Evolutionary conservation across 345 rosid genomes (phyloP).

Genomic region (Brassica napus): DNA sequence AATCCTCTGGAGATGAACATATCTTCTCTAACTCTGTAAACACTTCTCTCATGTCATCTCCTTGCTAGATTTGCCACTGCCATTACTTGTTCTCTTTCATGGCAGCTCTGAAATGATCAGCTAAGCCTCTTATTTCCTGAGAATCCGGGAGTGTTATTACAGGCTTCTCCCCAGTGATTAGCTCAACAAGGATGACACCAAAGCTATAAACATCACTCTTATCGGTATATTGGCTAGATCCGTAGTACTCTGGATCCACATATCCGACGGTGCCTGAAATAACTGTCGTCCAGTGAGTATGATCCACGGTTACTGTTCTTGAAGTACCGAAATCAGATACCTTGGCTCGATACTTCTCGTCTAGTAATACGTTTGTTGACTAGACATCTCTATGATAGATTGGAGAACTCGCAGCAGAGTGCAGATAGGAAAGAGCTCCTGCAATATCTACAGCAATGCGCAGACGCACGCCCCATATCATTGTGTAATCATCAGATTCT

Average conservation of each 20-base stretch:
- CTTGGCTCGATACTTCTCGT: slow-evolving; percentile 12
- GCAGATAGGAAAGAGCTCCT: slow-evolving; percentile 2
- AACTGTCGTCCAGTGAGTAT: slow-evolving; percentile 11
- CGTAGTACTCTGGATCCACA: slow-evolving; percentile 15
- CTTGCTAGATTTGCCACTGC: slow-evolving; percentile 23
- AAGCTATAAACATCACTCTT: slow-evolving; percentile 11
- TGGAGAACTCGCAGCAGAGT: neutral
- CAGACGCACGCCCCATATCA: slow-evolving; percentile 4
- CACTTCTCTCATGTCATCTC: slow-evolving; percentile 55
- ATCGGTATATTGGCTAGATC: neutral
- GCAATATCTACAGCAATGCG: slow-evolving; percentile 33
- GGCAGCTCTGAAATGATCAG: slow-evolving; percentile 9
- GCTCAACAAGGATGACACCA: slow-evolving; percentile 8
- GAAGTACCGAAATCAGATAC: slow-evolving; percentile 8
- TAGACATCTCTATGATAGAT: slow-evolving; percentile 11
- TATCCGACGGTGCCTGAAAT: slow-evolving; percentile 31
- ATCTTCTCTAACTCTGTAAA: slow-evolving; percentile 44
- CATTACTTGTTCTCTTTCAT: slow-evolving; percentile 8
- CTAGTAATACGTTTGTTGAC: slow-evolving; percentile 13
- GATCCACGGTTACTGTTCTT: slow-evolving; percentile 5
- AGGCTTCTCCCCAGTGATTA: neutral
- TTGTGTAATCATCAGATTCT: slow-evolving; percentile 5
- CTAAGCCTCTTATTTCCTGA: slow-evolving; percentile 12
- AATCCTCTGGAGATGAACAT: neutral
- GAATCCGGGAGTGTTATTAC: neutral